A percentile compares a stretch with the other conserved stretches of the same genome.
Conservation (phyloP, 2,329 filamentous ascomycete species). For the Fusarium buxicola region DNA sequence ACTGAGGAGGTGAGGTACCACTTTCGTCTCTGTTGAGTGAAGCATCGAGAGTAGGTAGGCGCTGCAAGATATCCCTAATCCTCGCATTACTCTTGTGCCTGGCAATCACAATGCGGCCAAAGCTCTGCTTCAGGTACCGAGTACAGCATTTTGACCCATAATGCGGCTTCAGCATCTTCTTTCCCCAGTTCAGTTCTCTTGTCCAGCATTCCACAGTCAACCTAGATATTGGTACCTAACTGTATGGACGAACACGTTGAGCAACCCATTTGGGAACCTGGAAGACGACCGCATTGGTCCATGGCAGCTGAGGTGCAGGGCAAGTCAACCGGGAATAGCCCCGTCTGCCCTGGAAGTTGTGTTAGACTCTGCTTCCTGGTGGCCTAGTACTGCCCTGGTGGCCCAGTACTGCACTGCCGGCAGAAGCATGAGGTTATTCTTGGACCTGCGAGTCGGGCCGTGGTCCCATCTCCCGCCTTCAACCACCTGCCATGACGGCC, state of each 20-base stretch:
- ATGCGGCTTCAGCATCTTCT: slow-evolving; percentile 2
- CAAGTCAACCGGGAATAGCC: slow-evolving; percentile 15
- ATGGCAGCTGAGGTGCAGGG: slow-evolving; percentile 26
- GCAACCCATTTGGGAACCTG: neutral
- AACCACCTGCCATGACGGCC: neutral
- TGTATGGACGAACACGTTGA: slow-evolving; percentile 2
- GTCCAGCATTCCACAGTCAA: slow-evolving; percentile 10
- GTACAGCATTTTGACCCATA: neutral
- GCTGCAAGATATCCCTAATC: neutral
- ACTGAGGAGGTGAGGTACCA: neutral
- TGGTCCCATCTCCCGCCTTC: slow-evolving; percentile 23
- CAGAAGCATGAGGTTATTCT: slow-evolving; percentile 28
- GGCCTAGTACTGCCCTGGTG: slow-evolving; percentile 4
- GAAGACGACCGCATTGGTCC: slow-evolving; percentile 18
- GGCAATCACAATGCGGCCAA: slow-evolving; percentile 1
- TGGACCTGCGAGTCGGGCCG: slow-evolving; percentile 32
- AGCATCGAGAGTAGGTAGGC: slow-evolving; percentile 2
- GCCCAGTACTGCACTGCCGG: slow-evolving; percentile 8
- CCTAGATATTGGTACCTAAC: slow-evolving; percentile 4
- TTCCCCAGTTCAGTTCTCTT: neutral
- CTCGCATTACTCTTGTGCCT: slow-evolving; percentile 3
- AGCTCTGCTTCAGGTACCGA: no score
- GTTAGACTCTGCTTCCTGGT: slow-evolving; percentile 14
- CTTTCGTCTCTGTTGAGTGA: slow-evolving; percentile 1
- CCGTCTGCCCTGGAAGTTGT: slow-evolving; percentile 9